Conservation (phyloP, 1,284 basidiomycete genomes). For the Porodaedalea pini region DNA sequence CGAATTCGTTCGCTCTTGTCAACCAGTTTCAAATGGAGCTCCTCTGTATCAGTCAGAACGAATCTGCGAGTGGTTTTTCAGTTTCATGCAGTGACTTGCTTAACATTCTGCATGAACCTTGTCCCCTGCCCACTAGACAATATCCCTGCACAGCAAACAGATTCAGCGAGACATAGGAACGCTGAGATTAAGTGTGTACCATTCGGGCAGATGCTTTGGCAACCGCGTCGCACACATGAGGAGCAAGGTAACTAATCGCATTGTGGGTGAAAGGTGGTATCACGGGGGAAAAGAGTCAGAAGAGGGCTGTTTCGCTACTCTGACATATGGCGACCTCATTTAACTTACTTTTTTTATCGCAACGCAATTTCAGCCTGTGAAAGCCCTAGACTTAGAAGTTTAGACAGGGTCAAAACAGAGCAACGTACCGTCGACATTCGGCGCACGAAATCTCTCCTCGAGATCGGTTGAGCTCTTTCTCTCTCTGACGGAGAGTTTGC, state of each 20-base stretch:
- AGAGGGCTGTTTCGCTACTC: background rate
- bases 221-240: conserved; percentile 12
- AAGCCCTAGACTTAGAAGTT: background rate
- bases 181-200: background rate
- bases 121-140: background rate
- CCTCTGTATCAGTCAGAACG: conserved; percentile 24
- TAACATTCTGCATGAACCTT: background rate
- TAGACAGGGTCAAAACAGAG: background rate
- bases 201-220: conserved; percentile 16
- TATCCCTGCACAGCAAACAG: background rate
- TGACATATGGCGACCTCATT: background rate
- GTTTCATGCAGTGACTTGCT: background rate
- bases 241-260: conserved; percentile 15
- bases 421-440: conserved; percentile 8
- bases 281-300: background rate
- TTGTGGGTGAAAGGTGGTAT: background rate
- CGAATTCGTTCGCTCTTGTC: conserved; percentile 22
- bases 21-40: conserved; percentile 23
- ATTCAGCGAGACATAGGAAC: background rate
- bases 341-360: conserved; percentile 11
- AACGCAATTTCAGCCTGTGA: conserved; percentile 11
- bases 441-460: conserved; percentile 7
- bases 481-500: background rate
- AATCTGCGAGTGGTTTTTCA: conserved; percentile 9
- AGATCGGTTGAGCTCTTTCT: conserved; percentile 1